These are phyloP conservation scores for Exophiala aquamarina DNA, from an alignment of 2,329 filamentous ascomycete genomes.

Conservation along the genomic window DNA sequence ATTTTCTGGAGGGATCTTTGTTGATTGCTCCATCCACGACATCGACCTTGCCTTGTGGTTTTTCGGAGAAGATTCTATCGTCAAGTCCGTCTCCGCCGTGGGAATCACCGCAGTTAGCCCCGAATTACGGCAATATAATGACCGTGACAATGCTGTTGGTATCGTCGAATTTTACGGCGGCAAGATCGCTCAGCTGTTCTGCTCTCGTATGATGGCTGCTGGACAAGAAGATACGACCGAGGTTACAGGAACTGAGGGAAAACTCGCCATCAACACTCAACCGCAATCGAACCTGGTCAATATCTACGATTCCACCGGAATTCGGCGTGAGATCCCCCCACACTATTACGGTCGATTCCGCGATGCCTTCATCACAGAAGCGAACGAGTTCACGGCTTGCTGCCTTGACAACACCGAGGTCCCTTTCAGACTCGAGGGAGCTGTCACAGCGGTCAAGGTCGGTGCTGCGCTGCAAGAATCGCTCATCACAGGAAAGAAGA, in stretches of 20 bases:
- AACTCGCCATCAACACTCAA: slow-evolving; percentile 61
- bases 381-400: slow-evolving; percentile 61
- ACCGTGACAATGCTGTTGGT: slow-evolving; percentile 64
- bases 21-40: slow-evolving; percentile 70
- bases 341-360: slow-evolving; percentile 65
- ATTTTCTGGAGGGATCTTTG: slow-evolving; percentile 67
- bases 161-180: slow-evolving; percentile 66
- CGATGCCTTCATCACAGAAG: slow-evolving; percentile 63
- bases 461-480: slow-evolving; percentile 60
- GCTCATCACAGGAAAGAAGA: slow-evolving; percentile 55
- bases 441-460: slow-evolving; percentile 59
- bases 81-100: slow-evolving; percentile 57
- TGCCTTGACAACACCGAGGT: slow-evolving; percentile 57
- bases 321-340: slow-evolving; percentile 60
- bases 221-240: slow-evolving; percentile 66
- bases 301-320: slow-evolving; percentile 53
- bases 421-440: slow-evolving; percentile 58
- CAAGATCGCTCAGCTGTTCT: slow-evolving; percentile 65
- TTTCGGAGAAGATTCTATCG: slow-evolving; percentile 54
- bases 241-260: slow-evolving; percentile 66
- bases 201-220: slow-evolving; percentile 65
- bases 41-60: slow-evolving; percentile 67
- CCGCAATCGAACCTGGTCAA: slow-evolving; percentile 57
- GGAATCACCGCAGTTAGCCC: slow-evolving; percentile 62
- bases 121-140: slow-evolving; percentile 56